Evolutionary conservation across 352 stramenopile species (phyloP), one percentile per base, ranked within the genome.

Genomic region (Globisporangium paroecandrum): DNA sequence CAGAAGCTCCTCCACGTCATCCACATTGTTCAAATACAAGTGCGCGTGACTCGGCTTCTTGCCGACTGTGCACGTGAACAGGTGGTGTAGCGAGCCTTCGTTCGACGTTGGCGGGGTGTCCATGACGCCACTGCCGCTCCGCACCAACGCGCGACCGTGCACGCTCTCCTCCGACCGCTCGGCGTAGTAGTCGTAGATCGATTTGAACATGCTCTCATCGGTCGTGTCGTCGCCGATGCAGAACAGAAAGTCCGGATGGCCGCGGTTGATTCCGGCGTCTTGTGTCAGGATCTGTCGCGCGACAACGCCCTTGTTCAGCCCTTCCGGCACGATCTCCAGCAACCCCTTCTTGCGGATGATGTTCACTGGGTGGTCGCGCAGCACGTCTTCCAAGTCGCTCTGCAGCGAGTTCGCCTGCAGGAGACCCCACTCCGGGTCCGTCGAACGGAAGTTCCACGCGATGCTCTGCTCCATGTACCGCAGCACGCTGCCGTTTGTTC

Each of bases 181-280:
- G 1, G 88, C 87, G 65, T 97, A 96, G 78, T 95, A 97, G 68
- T 95, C 88, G 76, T 97, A 97, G 71, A 97, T 91, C 57, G 84
- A 75, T 66, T 92, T 93, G 79, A 99, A 99, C 97, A 99, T 99
- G 70, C 97, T 98, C 77, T 99, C 97, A 72, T 99, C 97, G 6
- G 93, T 97, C 57, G 95, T 97, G 72, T 99, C 96, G 76, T 99
- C 97, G 54, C 97, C 97, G 68, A 99, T 97, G 65, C 95, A 98
- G 22, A 99, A 90, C 27, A 98, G 70, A 79, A 99, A 99, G 76
- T 99, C 96, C 9, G 97, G 90, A 36, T 94, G 88, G 8, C 81
- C 76, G n/a, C 81, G 75, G 65, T 90, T 82, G 43, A 89, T 87
- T 36, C 76, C 68, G 5, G 80, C 83, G 62, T 96, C 87, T 70